A percentile compares a stretch with the other conserved stretches of the same genome.
These are phyloP conservation scores for Diplogelasinospora grovesii DNA, from an alignment of 495 filamentous ascomycete species.

Conservation along the genomic window DNA sequence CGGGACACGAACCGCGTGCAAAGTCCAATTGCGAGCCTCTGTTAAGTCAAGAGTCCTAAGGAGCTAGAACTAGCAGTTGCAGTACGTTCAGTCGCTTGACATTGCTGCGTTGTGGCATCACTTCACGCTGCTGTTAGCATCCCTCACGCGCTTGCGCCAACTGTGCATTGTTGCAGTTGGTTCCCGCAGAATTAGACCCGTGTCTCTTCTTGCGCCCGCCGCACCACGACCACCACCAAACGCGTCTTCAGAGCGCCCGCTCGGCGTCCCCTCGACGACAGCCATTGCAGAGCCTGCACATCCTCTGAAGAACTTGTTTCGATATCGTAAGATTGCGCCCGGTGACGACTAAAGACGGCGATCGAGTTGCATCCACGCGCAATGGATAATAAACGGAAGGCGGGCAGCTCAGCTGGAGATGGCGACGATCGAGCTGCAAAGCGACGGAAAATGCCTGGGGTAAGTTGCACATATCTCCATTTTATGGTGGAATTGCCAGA, in stretches of 20 bases:
- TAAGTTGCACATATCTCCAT: constrained; percentile 14
- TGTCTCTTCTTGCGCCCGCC: constrained; percentile 18
- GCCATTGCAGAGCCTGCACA: constrained; percentile 14
- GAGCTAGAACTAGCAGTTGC: no score
- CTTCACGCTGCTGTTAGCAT: no score
- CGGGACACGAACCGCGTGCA: no score
- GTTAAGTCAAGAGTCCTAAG: no score
- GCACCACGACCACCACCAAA: constrained; percentile 9
- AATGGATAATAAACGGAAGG: constrained; percentile 69
- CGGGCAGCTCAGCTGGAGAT: constrained; percentile 37
- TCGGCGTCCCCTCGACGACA: constrained; percentile 11
- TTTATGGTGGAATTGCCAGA: neutral
- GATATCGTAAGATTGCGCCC: constrained; percentile 1
- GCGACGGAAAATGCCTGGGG: constrained; percentile 43
- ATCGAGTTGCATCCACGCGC: constrained; percentile 9
- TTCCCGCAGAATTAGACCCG: constrained; percentile 7
- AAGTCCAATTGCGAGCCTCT: no score
- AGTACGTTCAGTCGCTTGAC: no score
- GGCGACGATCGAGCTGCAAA: constrained; percentile 55
- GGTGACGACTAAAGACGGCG: neutral
- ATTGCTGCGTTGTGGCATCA: no score
- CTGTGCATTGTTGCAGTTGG: neutral
- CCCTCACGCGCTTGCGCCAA: neutral
- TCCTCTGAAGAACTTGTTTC: constrained; percentile 1
- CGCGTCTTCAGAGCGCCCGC: constrained; percentile 18